Base-by-base conservation (phyloP, 2,329 filamentous ascomycete genomes). In the Lasiodiplodia theobromae region DNA sequence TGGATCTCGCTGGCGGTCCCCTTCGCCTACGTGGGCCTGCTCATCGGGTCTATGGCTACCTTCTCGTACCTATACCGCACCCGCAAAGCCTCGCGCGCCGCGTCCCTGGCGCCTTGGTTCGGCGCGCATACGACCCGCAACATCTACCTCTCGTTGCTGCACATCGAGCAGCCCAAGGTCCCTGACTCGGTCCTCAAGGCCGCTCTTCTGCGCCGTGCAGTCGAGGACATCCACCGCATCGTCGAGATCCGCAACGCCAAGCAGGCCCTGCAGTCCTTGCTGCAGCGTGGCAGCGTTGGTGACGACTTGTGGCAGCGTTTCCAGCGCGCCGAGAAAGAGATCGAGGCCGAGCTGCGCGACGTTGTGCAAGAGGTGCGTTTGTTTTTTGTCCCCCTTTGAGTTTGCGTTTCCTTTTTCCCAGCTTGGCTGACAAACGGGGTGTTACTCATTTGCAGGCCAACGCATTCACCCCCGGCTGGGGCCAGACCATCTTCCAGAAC, bases 231-330 rank as follows among this genome's bases (percentile, higher is more conserved):
- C 77, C 89, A 92, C 77, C 90, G 96, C 71, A 92, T 99, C 71
- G 91, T 98, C 75, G 89, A 96, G 78, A 88, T 99, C 76, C 89
- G 95, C 76, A 91, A 88, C 68, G 91, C 93, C 73, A 99, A 98
- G 84, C 92, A 92, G 75, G 93, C 96, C 8, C 89, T 97, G 76
- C 91, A 91, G 77, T 87, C 90, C 28, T 83, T 99, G 72, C 82
- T 98, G 74, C 93, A 97, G 81, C 87, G 93, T 71, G 96, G 96
- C 60, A 97, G 93, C 76, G 94, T 99, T 1, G 95, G 96, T 16
- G 96, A 99, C 78, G 96, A 99, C 80, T 82, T 99, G 73, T 97
- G 94, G 92, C 93, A 97, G 84, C 87, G 95, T 49, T 97, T 98
- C 80, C 82, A 90, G 81, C 88, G 93, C 63, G 96, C 95, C 0